A percentile compares a stretch with the other conserved stretches of the same genome.
Conservation (phyloP, 352 stramenopile genomes). For the Lagenidium sp. region DNA sequence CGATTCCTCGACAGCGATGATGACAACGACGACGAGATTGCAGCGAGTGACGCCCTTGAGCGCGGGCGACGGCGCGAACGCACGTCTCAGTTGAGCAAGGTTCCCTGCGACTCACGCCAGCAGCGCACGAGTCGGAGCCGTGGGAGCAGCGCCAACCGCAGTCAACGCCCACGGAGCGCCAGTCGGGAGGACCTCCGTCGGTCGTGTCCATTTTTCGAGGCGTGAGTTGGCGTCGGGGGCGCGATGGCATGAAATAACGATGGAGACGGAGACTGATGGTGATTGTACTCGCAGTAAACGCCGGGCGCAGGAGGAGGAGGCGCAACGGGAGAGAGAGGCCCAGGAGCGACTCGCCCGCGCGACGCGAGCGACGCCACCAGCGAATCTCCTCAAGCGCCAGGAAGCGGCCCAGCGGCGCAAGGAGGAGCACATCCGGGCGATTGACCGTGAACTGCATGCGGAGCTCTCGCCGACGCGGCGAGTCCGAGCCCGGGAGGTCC, state of each 20-base stretch:
- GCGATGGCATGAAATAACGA: no score
- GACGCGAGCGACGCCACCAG: conserved; percentile 28
- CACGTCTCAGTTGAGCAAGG: no score
- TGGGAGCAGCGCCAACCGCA: conserved; percentile 4
- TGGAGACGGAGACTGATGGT: no score
- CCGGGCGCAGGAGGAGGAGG: conserved; percentile 23
- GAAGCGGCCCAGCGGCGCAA: conserved; percentile 27
- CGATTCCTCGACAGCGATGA: not conserved
- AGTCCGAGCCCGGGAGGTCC: conserved; percentile 37
- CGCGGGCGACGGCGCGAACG: no score
- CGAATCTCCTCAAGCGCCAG: conserved; percentile 44
- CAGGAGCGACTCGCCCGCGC: conserved; percentile 28
- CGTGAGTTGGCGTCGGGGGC: no score
- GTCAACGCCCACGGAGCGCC: conserved; percentile 13
- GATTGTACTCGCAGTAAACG: conserved; percentile 43
- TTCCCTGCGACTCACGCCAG: no score
- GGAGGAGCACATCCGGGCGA: conserved; percentile 20
- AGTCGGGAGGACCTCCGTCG: conserved; percentile 16
- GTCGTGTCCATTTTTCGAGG: conserved; percentile 49
- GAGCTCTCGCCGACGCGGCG: conserved; percentile 28
- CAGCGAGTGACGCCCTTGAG: no score
- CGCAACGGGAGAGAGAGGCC: conserved; percentile 6
- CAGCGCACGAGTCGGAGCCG: no score
- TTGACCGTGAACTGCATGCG: conserved; percentile 24
- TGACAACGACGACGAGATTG: conserved; percentile 1